phyloP scores from a whole-genome alignment of 164 flowering plant genomes.

The Tinospora cordifolia region DNA sequence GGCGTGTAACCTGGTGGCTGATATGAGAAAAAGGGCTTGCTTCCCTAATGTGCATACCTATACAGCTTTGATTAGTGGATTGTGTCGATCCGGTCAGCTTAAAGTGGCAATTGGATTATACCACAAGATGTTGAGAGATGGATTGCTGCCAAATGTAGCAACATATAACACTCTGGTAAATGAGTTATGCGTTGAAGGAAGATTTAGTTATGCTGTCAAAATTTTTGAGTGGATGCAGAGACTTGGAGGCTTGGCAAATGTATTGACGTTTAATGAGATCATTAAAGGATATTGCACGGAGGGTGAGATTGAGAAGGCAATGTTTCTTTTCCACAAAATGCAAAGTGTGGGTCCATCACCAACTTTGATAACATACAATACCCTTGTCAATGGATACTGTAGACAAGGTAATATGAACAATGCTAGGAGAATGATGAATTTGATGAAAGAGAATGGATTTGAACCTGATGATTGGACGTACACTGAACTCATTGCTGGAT shows the following conservation, averaged over 20 bases:
- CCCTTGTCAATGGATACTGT: constrained; percentile 55
- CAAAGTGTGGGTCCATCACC: constrained; percentile 58
- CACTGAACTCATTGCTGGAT: constrained; percentile 61
- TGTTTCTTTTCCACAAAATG: constrained; percentile 58
- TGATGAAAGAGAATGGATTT: constrained; percentile 62
- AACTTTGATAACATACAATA: constrained; percentile 57
- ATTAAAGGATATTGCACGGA: constrained; percentile 41
- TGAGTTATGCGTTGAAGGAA: constrained; percentile 39
- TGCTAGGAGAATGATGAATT: constrained; percentile 52
- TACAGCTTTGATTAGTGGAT: constrained; percentile 63
- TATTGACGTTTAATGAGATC: constrained; percentile 56
- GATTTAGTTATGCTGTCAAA: constrained; percentile 34
- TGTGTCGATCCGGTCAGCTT: constrained; percentile 31
- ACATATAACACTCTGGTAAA: constrained; percentile 66
- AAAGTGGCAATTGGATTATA: constrained; percentile 60
- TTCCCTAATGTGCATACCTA: constrained; percentile 66
- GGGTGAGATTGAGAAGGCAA: constrained; percentile 46
- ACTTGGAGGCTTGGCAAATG: constrained; percentile 29
- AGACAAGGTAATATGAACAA: constrained; percentile 39
- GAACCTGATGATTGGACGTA: constrained; percentile 71
- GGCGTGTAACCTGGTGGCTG: constrained; percentile 39
- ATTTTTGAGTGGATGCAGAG: constrained; percentile 52
- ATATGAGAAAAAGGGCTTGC: constrained; percentile 52
- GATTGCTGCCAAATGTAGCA: constrained; percentile 49
- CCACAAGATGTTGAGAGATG: constrained; percentile 52